Percentiles rank a stretch among this genome's conserved stretches.
Conservation (phyloP, 148 eudicot genomes). For the Vaccinium darrowii region DNA sequence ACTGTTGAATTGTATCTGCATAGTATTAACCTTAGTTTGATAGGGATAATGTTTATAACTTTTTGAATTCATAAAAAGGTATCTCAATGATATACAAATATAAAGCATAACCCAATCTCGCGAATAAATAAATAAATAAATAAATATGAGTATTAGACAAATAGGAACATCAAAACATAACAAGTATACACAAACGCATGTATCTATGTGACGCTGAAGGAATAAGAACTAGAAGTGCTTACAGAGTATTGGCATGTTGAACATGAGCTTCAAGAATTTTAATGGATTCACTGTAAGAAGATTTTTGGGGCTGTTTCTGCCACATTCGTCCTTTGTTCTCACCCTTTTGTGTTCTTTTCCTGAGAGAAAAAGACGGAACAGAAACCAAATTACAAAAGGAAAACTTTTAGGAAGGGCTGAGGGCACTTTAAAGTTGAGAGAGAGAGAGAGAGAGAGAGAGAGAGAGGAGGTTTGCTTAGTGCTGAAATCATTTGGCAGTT, state of each 20-base stretch:
- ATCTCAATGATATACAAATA: background rate
- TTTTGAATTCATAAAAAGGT: too few relatives aligned
- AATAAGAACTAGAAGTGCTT: conserved; percentile 24
- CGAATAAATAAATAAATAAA: background rate
- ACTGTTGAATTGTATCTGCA: too few relatives aligned
- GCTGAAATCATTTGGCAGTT: conserved; percentile 2
- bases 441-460: background rate
- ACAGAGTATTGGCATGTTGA: conserved; percentile 86
- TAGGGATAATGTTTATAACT: too few relatives aligned
- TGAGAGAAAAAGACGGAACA: background rate
- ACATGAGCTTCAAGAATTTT: conserved; percentile 88
- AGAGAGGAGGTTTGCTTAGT: conserved; percentile 14
- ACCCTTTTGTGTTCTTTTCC: conserved; percentile 20
- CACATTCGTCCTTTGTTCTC: conserved; percentile 39
- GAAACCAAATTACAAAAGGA: background rate
- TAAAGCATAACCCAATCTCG: background rate
- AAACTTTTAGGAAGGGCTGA: background rate
- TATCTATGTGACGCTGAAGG: background rate
- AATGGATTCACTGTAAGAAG: conserved; percentile 67
- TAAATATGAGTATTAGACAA: background rate
- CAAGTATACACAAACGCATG: background rate
- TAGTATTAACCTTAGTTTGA: too few relatives aligned
- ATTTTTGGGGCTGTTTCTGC: conserved; percentile 53
- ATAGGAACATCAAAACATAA: background rate
- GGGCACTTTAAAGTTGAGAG: conserved; percentile 4